phyloP scores from a whole-genome alignment of 108 stramenopile genomes.

The Mediolabrus comicus region DNA sequence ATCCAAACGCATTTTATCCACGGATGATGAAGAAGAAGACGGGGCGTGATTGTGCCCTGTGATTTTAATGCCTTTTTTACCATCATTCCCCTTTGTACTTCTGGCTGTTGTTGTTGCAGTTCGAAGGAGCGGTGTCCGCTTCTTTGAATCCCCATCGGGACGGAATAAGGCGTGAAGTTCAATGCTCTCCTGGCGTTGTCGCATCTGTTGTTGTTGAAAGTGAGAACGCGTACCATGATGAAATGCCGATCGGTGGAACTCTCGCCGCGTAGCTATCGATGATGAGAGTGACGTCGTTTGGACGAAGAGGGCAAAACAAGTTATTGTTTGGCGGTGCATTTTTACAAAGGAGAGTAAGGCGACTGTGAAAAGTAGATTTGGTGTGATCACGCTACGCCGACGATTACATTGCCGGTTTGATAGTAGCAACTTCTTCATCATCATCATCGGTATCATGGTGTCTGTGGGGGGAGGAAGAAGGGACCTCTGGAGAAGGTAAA shows the following conservation, averaged over 20 bases:
- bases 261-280: neutral
- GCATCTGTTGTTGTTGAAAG: neutral
- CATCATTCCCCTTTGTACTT: neutral
- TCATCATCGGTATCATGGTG: too few relatives aligned
- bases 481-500: too few relatives aligned
- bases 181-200: neutral
- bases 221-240: neutral
- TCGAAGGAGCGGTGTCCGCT: neutral
- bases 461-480: too few relatives aligned
- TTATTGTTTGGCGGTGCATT: neutral
- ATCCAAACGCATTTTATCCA: conserved; percentile 15
- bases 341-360: neutral
- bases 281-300: neutral
- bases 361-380: neutral
- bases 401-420: too few relatives aligned
- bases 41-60: neutral
- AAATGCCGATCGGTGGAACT: neutral
- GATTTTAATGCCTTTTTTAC: neutral
- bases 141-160: neutral
- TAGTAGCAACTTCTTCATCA: too few relatives aligned
- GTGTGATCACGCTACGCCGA: too few relatives aligned
- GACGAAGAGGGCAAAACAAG: neutral
- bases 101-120: neutral
- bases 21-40: neutral
- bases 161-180: neutral